Base-by-base conservation (phyloP, 2,329 filamentous ascomycete species). In the Xylariaceae sp. region DNA sequence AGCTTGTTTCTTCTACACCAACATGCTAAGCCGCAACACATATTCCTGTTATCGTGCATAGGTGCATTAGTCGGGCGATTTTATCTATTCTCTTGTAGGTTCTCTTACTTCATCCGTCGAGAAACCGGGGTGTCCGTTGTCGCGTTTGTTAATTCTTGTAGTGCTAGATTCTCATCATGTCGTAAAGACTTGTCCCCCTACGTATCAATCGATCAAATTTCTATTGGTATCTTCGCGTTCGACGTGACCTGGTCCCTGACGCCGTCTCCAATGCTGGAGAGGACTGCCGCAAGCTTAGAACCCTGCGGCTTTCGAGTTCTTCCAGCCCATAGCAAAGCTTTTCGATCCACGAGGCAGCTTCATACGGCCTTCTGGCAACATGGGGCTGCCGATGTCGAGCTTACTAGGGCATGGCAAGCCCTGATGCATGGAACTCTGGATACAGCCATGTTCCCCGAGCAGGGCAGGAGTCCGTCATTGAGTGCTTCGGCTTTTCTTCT, bases 201-300 rank as follows among this genome's bases (percentile, higher is more conserved):
- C 37, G 13, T 11, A 10, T 20, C 15, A 11, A 35, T 27, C 18
- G 7, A 11, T 32, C 6, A 3, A 29, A 10, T 15, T 33, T 40
- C 37, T 37, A n/a, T 27, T 13, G 5, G 39, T 37, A 13, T 35
- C 20, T 29, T 33, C 24, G 21, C 32, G 50, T n/a, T n/a, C n/a
- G 33, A 54, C 50, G 47, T 47, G 46, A 27, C 16, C 50, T 26
- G 41, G 36, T 29, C 35, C 50, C 20, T 23, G 26, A 53, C 45
- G 44, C 40, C 44, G 41, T 57, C 58, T 61, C 74, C 72, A 69
- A 82, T 84, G 80, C 78, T 84, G 64, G 81, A 84, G 75, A 78
- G 80, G 76, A 81, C 81, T 51, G 79, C 80, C 33, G 76, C 77
- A 57, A 76, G 73, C 69, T 70, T 84, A 70, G 81, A 84, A 76